Base-by-base conservation (phyloP, 2,329 filamentous ascomycete genomes). In the Periconia macrospinosa region DNA sequence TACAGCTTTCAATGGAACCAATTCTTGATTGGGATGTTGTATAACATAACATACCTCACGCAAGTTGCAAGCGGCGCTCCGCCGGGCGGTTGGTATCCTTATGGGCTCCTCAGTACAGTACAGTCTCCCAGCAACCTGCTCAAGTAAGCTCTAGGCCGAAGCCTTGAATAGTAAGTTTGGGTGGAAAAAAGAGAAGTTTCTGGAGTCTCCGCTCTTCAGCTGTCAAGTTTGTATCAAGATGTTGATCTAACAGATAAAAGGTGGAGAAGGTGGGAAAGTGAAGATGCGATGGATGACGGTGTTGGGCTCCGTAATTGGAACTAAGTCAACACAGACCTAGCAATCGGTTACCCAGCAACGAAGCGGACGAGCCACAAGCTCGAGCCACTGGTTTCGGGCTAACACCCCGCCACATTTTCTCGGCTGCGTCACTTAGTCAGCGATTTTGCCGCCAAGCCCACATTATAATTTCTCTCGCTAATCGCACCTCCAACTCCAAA, bases 1-100 rank as follows among this genome's bases (percentile, higher is more conserved):
- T 47, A 14, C 15, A n/a, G 33, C 33, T 37, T n/a, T 5, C 15
- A 6, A 37, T 10, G 15, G 11, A 19, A 13, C 11, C 41, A 48
- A 37, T 45, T 43, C 53, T 44, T 35, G 41, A 41, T 45, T 9
- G 6, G 18, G 45, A 44, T 43, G 5, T 13, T n/a, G 33, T 40
- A 17, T 20, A 41, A 27, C 47, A 42, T n/a, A 43, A 65, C 78
- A 64, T 75, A 91, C 89, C 88, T 92, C 87, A 87, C 87, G 87
- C 87, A 91, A 86, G 33, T 37, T 83, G 86, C 87, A 88, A 90
- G 86, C 87, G 86, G 86, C 85, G 72, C 64, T 82, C 83, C 85
- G 88, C 87, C 88, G 88, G 89, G 88, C 86, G 76, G 72, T 71
- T 76, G 70, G 74, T 71, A 69, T 76, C 66, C 66, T 77, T 78